Conservation (phyloP, 2,329 filamentous ascomycete genomes). For the Raffaelea deltoideospora region DNA sequence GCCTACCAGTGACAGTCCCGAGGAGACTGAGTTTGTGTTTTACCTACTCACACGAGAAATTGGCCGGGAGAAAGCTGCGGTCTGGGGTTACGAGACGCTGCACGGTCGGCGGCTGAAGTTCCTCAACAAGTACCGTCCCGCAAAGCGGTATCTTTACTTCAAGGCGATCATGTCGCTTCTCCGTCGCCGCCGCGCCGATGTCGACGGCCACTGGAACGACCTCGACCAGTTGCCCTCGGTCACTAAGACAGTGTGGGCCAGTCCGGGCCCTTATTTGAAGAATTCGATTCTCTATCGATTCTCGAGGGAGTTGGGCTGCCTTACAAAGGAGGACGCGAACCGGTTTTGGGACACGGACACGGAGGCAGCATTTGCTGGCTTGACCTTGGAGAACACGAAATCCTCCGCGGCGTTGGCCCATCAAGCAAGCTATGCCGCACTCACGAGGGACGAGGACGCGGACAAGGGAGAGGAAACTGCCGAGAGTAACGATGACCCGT, state of each 20-base stretch:
- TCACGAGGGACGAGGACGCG: not conserved
- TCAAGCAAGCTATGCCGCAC: not conserved
- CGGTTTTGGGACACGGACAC: constrained; percentile 1
- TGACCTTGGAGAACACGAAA: not conserved
- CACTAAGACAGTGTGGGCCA: not conserved
- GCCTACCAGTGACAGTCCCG: not conserved
- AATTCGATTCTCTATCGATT: constrained; percentile 1
- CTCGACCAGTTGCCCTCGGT: not conserved
- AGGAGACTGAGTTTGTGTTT: not conserved
- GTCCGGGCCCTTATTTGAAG: not conserved
- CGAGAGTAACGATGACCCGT: not conserved
- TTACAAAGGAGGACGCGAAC: not conserved
- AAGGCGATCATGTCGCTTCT: not conserved
- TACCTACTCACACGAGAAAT: not conserved
- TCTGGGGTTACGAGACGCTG: not conserved
- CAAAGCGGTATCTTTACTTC: constrained; percentile 1
- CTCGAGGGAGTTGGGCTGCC: not conserved
- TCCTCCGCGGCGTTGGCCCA: not conserved
- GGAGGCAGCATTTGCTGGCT: not conserved
- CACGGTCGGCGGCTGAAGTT: constrained; percentile 1
- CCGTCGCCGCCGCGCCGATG: not conserved
- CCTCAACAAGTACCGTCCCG: not conserved
- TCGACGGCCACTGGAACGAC: not conserved
- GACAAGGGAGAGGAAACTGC: not conserved
- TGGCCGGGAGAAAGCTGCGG: not conserved